phyloP scores from a whole-genome alignment of 257 asterid genomes.

The Agastache rugosa region DNA sequence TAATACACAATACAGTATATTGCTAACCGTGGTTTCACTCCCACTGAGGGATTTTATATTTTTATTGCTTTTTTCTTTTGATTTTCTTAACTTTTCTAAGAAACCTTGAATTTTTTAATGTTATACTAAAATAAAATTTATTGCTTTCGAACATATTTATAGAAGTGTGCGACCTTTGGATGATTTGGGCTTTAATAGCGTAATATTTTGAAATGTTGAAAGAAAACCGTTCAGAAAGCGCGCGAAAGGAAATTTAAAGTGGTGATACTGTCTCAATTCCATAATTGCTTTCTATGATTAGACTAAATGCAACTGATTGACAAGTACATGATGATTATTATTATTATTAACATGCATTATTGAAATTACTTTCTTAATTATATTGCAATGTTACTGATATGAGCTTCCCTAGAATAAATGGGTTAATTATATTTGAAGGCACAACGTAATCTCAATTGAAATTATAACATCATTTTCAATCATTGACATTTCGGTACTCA shows the following conservation, averaged over 20 bases:
- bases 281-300: constrained; percentile 14
- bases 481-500: too few relatives aligned
- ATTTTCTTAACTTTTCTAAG: constrained; percentile 7
- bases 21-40: background rate
- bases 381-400: too few relatives aligned
- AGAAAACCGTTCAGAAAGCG: background rate
- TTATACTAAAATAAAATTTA: background rate
- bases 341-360: constrained; percentile 3
- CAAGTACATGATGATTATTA: constrained; percentile 16
- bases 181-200: background rate
- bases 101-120: background rate
- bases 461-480: too few relatives aligned
- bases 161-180: constrained; percentile 3
- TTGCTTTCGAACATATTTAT: background rate
- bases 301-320: constrained; percentile 6
- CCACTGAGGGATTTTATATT: constrained; percentile 6
- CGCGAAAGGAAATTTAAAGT: constrained; percentile 23
- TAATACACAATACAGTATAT: background rate
- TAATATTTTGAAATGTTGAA: constrained; percentile 14
- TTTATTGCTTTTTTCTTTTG: constrained; percentile 34
- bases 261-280: background rate
- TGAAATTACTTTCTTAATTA: background rate
- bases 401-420: too few relatives aligned
- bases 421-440: too few relatives aligned
- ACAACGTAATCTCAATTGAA: too few relatives aligned